Percentiles rank a stretch among this genome's conserved stretches.
Evolutionary conservation across 345 rosid genomes (phyloP).

Genomic region (Brassica incana): DNA sequence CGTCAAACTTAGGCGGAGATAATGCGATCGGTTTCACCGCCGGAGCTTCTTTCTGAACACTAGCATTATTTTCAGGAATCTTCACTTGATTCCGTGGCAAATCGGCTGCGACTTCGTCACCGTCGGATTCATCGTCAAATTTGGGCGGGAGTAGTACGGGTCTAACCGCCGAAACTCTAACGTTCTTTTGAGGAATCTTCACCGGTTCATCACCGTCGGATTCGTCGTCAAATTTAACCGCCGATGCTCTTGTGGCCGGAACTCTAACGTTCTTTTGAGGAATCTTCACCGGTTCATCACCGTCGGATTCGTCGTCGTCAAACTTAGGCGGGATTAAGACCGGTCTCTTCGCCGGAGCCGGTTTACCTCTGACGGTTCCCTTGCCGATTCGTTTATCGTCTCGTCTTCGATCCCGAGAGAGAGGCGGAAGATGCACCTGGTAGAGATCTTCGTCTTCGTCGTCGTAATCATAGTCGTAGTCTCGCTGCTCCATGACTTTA

Average conservation of each 20-base stretch:
- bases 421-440: constrained; percentile 44
- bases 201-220: background rate
- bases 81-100: background rate
- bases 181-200: background rate
- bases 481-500: constrained; percentile 87
- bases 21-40: background rate
- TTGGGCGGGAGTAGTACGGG: background rate
- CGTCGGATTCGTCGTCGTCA: constrained; percentile 24
- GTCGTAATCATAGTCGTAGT: constrained; percentile 50
- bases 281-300: background rate
- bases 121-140: constrained; percentile 19
- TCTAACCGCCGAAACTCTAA: constrained; percentile 49
- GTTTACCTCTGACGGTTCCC: constrained; percentile 45
- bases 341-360: constrained; percentile 53
- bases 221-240: constrained; percentile 23
- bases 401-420: constrained; percentile 29
- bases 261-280: constrained; percentile 25
- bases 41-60: background rate
- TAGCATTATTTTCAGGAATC: background rate
- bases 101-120: background rate
- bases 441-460: constrained; percentile 63
- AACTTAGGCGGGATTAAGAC: background rate
- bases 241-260: constrained; percentile 42
- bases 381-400: constrained; percentile 31
- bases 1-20: constrained; percentile 21